Evolutionary conservation across 495 filamentous ascomycete genomes (phyloP), one percentile per base, ranked within the genome.

Genomic region (Penicillium fimorum): DNA sequence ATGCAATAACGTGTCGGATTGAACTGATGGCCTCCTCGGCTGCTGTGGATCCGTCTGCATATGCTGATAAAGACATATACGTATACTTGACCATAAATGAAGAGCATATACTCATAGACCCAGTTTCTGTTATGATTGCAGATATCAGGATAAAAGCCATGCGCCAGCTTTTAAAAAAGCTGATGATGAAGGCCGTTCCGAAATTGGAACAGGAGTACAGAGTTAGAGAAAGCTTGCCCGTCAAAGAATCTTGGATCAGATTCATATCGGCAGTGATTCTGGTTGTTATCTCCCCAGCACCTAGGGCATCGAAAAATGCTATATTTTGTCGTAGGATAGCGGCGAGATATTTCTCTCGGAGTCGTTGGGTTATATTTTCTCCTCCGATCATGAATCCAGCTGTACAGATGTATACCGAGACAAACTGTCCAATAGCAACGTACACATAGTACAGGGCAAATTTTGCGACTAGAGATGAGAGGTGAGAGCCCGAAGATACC

Each of bases 161-260:
- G 30, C 69, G 72, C 73, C 75, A 76, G 44, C 57, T 61, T 44
- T 64, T 54, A 17, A 68, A 27, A 47, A 76, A 75, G 3, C 52
- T 67, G 51, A 78, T 68, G 4, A 75, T 53, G 27, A 74, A 65
- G 1, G 75, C 71, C 5, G 71, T 62, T 4, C 67, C 50, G 25
- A 78, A 70, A 8, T 60, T 75, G 2, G 71, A 45, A 1, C 71
- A 8, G 13, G 57, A 70, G 2, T 63, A 64, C n/a, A 77, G 11
- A 0, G 61, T 61, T 7, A 72, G 48, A 4, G 55, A 59, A 1
- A 75, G 44, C 40, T 77, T 77, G 18, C 71, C 65, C 5, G 71
- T 72, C 20, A 81, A 63, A 2, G 69, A 77, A 25, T 78, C 73
- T 47, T 81, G 76, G 17, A 81, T 67, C 2, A 73, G 50, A 50